Evolutionary conservation across 768 basidiomycete species (phyloP).

Genomic region (Sistotremastrum suecicum): DNA sequence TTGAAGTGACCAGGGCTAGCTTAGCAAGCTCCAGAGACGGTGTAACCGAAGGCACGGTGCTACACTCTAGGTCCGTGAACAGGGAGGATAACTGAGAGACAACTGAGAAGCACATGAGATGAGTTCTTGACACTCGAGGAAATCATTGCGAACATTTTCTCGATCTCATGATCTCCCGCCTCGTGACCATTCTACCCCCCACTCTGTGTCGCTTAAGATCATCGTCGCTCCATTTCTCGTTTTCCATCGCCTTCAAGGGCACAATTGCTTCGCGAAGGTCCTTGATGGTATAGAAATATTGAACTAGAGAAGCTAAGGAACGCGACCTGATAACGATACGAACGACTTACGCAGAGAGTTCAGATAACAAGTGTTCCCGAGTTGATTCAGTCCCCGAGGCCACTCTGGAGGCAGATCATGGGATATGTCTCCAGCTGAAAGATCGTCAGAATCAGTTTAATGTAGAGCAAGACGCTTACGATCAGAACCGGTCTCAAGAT

Average conservation of each 20-base stretch:
- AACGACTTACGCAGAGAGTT: constrained; percentile 48
- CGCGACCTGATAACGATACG: neutral
- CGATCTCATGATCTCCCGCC: constrained; percentile 69
- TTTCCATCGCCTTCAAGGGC: constrained; percentile 45
- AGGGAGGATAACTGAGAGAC: constrained; percentile 66
- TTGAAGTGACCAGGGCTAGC: constrained; percentile 77
- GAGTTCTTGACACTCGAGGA: constrained; percentile 3
- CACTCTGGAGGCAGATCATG: constrained; percentile 43
- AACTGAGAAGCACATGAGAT: constrained; percentile 31
- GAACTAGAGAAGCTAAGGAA: neutral
- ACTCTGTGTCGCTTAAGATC: constrained; percentile 76
- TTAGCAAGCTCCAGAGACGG: constrained; percentile 82
- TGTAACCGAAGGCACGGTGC: constrained; percentile 53
- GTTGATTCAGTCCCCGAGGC: constrained; percentile 77
- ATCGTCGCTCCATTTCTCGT: constrained; percentile 66
- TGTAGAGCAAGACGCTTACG: constrained; percentile 35
- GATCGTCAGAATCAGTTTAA: neutral
- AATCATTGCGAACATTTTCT: constrained; percentile 52
- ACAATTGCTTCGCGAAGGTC: constrained; percentile 69
- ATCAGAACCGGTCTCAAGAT: constrained; percentile 52
- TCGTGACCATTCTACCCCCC: constrained; percentile 71
- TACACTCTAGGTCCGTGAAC: constrained; percentile 62
- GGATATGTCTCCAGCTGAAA: constrained; percentile 50
- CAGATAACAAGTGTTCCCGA: constrained; percentile 80
- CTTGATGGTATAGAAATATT: constrained; percentile 96